phyloP scores from a whole-genome alignment of 768 basidiomycete genomes.

The Thelephora aurantiotincta region DNA sequence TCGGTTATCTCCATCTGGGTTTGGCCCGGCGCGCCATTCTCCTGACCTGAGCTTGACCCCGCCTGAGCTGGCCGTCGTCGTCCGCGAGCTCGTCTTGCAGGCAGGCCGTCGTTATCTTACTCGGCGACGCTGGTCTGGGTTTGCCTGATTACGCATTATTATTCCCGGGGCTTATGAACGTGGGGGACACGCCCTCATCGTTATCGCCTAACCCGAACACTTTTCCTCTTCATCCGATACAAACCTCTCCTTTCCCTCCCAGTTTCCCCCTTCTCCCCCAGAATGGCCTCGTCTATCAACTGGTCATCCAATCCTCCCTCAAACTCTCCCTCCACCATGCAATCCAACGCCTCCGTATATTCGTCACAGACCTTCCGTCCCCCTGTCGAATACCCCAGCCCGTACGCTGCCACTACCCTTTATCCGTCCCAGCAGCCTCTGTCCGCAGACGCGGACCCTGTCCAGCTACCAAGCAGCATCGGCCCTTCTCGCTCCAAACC shows the following conservation, averaged over 20 bases:
- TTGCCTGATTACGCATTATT: too few species aligned
- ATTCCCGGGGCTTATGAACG: not conserved
- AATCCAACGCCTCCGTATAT: not conserved
- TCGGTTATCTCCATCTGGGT: too few species aligned
- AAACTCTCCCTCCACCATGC: not conserved
- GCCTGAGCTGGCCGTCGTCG: too few species aligned
- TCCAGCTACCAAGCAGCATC: not conserved
- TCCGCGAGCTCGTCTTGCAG: too few species aligned
- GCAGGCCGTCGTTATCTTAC: too few species aligned
- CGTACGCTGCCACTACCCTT: not conserved
- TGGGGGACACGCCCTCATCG: not conserved
- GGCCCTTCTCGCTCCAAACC: not conserved
- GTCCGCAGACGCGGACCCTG: not conserved
- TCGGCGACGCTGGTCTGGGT: too few species aligned
- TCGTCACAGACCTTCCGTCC: not conserved
- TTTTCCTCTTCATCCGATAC: not conserved
- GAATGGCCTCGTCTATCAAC: not conserved
- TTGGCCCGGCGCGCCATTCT: too few species aligned
- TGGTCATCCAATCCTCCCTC: not conserved
- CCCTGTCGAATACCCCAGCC: not conserved
- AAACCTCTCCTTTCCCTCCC: not conserved
- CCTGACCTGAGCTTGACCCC: too few species aligned
- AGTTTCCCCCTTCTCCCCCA: too few species aligned
- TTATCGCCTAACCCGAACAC: not conserved
- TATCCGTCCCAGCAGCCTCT: not conserved